Conservation (phyloP, 176 grass and related monocot species). For the Musa itinerans region DNA sequence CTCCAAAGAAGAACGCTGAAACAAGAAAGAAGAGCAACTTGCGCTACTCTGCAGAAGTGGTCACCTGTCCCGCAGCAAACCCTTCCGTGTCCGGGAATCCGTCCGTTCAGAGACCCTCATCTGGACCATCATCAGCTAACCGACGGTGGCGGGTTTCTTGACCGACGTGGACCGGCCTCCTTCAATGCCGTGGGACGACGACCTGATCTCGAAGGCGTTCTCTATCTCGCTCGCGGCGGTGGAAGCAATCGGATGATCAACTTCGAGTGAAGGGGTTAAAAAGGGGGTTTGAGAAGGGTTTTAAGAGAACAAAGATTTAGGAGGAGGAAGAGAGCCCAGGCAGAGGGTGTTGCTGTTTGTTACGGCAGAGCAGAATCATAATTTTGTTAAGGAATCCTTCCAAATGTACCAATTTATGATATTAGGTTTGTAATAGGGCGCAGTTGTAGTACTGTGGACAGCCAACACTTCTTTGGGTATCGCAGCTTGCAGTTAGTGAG, state of each 20-base stretch:
- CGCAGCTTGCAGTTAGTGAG: too few species aligned
- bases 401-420: too few species aligned
- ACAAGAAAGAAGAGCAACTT: not conserved
- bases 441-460: too few species aligned
- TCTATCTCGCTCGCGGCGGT: constrained; percentile 94
- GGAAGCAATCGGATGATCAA: not conserved
- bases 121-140: constrained; percentile 80
- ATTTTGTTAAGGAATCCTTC: too few species aligned
- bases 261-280: too few species aligned
- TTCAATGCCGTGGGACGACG: constrained; percentile 37
- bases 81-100: constrained; percentile 84
- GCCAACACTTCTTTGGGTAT: too few species aligned
- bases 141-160: constrained; percentile 48
- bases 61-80: constrained; percentile 82
- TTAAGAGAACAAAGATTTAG: too few species aligned
- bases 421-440: too few species aligned
- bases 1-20: not conserved
- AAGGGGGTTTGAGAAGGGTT: too few species aligned
- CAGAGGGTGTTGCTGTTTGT: too few species aligned
- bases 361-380: too few species aligned
- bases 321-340: too few species aligned
- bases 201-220: constrained; percentile 82
- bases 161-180: constrained; percentile 4
- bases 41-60: not conserved
- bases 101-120: constrained; percentile 71